phyloP scores from a whole-genome alignment of 73 alveolate species.

The Paramecium primaurelia region DNA sequence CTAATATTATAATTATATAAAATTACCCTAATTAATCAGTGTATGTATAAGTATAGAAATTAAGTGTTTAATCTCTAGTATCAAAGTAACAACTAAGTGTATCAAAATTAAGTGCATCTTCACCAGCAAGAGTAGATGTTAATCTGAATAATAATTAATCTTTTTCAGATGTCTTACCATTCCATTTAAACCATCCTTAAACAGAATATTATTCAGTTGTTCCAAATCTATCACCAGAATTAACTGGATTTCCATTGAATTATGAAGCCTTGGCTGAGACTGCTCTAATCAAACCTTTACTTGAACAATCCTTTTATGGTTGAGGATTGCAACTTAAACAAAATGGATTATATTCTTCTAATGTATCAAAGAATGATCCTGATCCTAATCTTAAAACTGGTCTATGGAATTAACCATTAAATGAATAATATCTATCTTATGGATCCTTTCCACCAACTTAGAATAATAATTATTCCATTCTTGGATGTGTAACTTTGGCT shows the following conservation, averaged over 20 bases:
- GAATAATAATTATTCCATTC: conserved; percentile 24
- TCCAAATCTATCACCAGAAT: conserved; percentile 3
- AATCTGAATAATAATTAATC: conserved; percentile 15
- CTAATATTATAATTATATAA: not conserved
- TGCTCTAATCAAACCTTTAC: not conserved
- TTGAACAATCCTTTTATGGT: conserved; percentile 1
- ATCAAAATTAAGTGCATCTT: not conserved
- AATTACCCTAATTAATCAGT: not conserved
- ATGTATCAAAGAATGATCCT: conserved; percentile 25
- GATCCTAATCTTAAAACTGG: conserved; percentile 42
- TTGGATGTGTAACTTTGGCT: conserved; percentile 4
- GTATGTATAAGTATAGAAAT: not conserved
- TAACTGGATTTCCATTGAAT: conserved; percentile 5
- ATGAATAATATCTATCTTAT: not conserved
- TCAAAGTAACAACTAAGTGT: not conserved
- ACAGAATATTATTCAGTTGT: conserved; percentile 3
- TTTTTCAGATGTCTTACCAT: not conserved
- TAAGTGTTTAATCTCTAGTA: conserved; percentile 21
- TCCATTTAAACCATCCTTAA: conserved; percentile 45
- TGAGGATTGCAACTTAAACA: conserved; percentile 17
- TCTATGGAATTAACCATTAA: conserved; percentile 35
- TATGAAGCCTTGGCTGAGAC: not conserved
- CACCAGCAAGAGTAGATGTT: not conserved
- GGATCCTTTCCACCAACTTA: conserved; percentile 48
- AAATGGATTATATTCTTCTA: not conserved